Evolutionary conservation across 352 stramenopile genomes (phyloP).

Genomic region (Phytophthora uliginosa): DNA sequence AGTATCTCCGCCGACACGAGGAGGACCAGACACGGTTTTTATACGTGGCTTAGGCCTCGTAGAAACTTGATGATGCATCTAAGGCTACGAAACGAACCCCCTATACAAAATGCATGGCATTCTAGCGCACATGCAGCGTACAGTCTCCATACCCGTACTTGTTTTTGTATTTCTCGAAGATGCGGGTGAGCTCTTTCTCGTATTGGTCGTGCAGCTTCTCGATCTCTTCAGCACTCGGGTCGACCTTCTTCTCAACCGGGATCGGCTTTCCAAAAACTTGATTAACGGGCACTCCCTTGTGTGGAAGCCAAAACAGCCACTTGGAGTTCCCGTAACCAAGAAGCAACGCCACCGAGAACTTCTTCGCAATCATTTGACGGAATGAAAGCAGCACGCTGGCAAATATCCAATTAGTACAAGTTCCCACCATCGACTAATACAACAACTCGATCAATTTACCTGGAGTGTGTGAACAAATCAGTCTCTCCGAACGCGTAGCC

Average conservation of each 20-base stretch:
- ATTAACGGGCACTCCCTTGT: conserved; percentile 69
- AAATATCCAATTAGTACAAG: not conserved
- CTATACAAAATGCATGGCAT: conserved; percentile 29
- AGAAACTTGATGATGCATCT: conserved; percentile 19
- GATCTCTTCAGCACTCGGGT: conserved; percentile 72
- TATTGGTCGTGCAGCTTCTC: conserved; percentile 77
- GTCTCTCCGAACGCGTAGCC: conserved; percentile 88
- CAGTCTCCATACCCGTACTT: conserved; percentile 75
- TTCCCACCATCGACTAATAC: not conserved
- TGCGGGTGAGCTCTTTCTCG: conserved; percentile 72
- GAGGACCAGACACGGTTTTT: conserved; percentile 65
- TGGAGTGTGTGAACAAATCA: conserved; percentile 85
- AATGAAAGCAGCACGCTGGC: conserved; percentile 71
- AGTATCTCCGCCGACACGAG: conserved; percentile 82
- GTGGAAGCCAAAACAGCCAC: conserved; percentile 63
- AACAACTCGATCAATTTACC: conserved; percentile 34
- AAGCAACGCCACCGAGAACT: conserved; percentile 71
- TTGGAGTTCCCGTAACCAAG: conserved; percentile 70
- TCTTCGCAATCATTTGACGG: conserved; percentile 75
- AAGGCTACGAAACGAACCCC: conserved; percentile 13
- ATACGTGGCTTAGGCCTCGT: conserved; percentile 68
- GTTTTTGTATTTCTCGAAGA: conserved; percentile 89
- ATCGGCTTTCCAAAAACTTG: conserved; percentile 86
- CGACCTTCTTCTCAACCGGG: conserved; percentile 60
- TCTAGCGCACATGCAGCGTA: conserved; percentile 67